A percentile compares a stretch with the other conserved stretches of the same genome.
Evolutionary conservation across 2,329 filamentous ascomycete species (phyloP).

Genomic region (Paraphoma chrysanthemicola): DNA sequence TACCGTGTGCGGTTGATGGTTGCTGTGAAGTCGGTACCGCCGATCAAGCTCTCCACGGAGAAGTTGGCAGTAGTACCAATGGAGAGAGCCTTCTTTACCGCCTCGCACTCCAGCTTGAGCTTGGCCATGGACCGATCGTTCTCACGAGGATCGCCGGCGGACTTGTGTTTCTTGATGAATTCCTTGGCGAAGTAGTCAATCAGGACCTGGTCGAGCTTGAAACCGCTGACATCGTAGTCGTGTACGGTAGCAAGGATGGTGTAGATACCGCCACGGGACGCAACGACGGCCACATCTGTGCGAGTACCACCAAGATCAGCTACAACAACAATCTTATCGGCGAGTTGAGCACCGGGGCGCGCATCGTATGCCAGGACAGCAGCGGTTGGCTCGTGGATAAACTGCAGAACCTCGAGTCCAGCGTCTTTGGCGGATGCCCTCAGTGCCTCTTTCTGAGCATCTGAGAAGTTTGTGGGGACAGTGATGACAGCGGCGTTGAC

Average conservation of each 20-base stretch:
- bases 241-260: conserved; percentile 91
- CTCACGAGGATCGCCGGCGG: conserved; percentile 74
- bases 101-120: conserved; percentile 88
- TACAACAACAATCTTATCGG: conserved; percentile 90
- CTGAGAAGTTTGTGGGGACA: conserved; percentile 90
- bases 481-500: conserved; percentile 96
- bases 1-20: conserved; percentile 94
- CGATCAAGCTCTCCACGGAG: conserved; percentile 88
- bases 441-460: conserved; percentile 84
- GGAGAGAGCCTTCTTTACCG: conserved; percentile 89
- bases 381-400: conserved; percentile 89
- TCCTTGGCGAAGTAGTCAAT: conserved; percentile 98
- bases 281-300: conserved; percentile 88
- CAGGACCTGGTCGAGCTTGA: conserved; percentile 85
- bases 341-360: conserved; percentile 72
- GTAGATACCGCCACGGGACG: conserved; percentile 94
- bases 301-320: conserved; percentile 92
- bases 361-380: conserved; percentile 92
- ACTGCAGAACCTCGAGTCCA: conserved; percentile 87
- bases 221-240: conserved; percentile 92
- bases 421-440: conserved; percentile 79
- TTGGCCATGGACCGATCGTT: conserved; percentile 86
- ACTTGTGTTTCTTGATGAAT: conserved; percentile 95
- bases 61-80: conserved; percentile 88
- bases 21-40: conserved; percentile 88